Evolutionary conservation across 305 asterid species (phyloP).

Genomic region (Fraxinus baroniana): DNA sequence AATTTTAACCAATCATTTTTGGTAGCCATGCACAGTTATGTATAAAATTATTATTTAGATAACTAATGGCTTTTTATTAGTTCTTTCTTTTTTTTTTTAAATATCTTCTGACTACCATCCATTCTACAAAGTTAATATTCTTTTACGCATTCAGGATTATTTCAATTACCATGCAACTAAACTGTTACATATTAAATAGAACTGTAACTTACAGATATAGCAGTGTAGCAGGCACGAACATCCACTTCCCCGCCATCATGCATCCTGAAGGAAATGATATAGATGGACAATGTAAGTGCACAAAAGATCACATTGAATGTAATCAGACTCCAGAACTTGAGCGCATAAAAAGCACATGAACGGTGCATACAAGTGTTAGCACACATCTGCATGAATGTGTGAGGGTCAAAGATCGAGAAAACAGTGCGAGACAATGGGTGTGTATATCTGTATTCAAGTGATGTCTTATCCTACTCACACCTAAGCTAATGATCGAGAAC

Average conservation of each 20-base stretch:
- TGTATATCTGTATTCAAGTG: neutral
- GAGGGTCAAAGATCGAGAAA: neutral
- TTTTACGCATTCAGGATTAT: neutral
- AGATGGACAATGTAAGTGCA: conserved; percentile 3
- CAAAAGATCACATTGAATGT: neutral
- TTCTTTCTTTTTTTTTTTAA: too few relatives aligned
- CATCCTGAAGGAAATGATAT: conserved; percentile 57
- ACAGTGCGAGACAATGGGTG: neutral
- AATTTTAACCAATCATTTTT: neutral
- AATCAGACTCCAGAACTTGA: neutral
- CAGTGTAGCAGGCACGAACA: conserved; percentile 97
- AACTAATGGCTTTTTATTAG: neutral
- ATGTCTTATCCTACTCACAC: neutral
- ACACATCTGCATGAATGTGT: neutral
- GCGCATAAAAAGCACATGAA: neutral
- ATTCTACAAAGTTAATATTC: neutral
- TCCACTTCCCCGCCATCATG: conserved; percentile 97
- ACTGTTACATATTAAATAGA: conserved; percentile 13
- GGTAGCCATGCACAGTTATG: neutral
- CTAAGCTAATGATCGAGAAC: neutral
- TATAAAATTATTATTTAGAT: neutral
- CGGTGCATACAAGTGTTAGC: neutral
- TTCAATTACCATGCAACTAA: conserved; percentile 3
- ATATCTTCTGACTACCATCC: neutral
- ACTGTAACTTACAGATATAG: conserved; percentile 74